Percentiles rank a stretch among this genome's conserved stretches.
phyloP scores from a whole-genome alignment of 2,329 filamentous ascomycete genomes.

The Epicoccum nigrum region DNA sequence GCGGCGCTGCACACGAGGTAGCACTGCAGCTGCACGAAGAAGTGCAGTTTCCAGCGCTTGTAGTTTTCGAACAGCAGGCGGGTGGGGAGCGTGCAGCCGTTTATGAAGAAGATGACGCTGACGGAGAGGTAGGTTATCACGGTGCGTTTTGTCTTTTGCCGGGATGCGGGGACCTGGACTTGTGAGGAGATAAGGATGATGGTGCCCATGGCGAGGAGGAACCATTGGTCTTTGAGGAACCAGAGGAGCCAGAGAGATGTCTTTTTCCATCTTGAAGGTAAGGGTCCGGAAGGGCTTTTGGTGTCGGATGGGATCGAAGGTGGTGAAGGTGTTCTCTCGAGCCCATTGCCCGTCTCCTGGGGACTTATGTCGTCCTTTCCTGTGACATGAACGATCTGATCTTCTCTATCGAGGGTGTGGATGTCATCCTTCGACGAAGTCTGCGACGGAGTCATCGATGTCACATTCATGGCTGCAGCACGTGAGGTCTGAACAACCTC shows the following conservation, averaged over 20 bases:
- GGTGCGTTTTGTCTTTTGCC: slow-evolving; percentile 57
- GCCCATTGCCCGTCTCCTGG: not conserved
- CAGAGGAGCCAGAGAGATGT: slow-evolving; percentile 28
- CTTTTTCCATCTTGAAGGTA: slow-evolving; percentile 14
- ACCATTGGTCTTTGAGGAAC: slow-evolving; percentile 65
- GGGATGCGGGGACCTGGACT: slow-evolving; percentile 61
- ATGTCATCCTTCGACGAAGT: slow-evolving; percentile 1
- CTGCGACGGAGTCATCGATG: slow-evolving; percentile 1
- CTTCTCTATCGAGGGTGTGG: not conserved
- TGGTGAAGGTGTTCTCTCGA: not conserved
- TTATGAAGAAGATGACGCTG: slow-evolving; percentile 72
- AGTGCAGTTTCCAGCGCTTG: slow-evolving; percentile 70
- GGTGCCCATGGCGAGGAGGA: slow-evolving; percentile 66
- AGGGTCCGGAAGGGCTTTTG: not conserved
- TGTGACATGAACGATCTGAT: not conserved
- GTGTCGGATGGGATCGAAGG: not conserved
- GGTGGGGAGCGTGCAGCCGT: slow-evolving; percentile 70
- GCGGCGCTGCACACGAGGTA: slow-evolving; percentile 70
- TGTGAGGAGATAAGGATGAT: slow-evolving; percentile 61
- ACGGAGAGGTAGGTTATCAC: slow-evolving; percentile 71
- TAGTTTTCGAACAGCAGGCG: slow-evolving; percentile 66
- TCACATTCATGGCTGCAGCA: not conserved
- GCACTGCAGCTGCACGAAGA: slow-evolving; percentile 70
- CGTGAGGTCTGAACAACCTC: not conserved
- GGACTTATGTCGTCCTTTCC: not conserved